Evolutionary conservation across 495 filamentous ascomycete genomes (phyloP), one percentile per base, ranked within the genome.

Genomic region (Chlorociboria aeruginascens): DNA sequence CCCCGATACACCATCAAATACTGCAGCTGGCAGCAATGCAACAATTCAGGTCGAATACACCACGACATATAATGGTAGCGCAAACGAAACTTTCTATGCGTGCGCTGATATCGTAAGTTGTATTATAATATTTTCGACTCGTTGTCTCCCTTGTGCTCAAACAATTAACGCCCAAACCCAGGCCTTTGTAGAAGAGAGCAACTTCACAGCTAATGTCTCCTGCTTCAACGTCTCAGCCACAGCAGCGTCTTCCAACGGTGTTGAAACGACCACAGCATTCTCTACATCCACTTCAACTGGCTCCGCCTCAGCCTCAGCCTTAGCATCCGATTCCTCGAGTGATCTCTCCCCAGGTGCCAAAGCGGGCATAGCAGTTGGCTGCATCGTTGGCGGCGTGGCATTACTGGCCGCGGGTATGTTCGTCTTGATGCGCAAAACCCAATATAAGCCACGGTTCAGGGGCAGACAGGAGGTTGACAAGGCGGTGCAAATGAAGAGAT

Each of bases 11-110:
- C 61, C 69, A 3, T 48, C 50, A 10, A 60, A 56, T 31, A 59
- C 68, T 7, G 43, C 53, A 6, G 61, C 62, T 0, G 72, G 71
- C 30, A 57, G 58, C 29, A 73, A 74, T 31, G 72, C 72, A 0
- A 76, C 73, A 9, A 70, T 75, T 45, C 71, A 75, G 46, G 53
- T 76, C 31, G 63, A 67, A 33, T 75, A 75, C 52, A 64, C 63
- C 39, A 66, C 67, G 0, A 25, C 20, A 25, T 25, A 25, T 25
- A 67, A 66, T 20, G 69, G 70, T 46, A 61, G 58, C 0, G 59
- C 58, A 16, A 71, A 71, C 32, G 60, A 72, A 48, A 69, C 68
- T 6, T 76, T 70, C 62, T 74, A 71, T 51, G 66, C 69, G 3
- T 76, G 70, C 30, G 69, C 72, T 0, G 71, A 76, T 51, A 62